Evolutionary conservation across 2,329 filamentous ascomycete genomes (phyloP).

Genomic region (Zopfia rhizophila): DNA sequence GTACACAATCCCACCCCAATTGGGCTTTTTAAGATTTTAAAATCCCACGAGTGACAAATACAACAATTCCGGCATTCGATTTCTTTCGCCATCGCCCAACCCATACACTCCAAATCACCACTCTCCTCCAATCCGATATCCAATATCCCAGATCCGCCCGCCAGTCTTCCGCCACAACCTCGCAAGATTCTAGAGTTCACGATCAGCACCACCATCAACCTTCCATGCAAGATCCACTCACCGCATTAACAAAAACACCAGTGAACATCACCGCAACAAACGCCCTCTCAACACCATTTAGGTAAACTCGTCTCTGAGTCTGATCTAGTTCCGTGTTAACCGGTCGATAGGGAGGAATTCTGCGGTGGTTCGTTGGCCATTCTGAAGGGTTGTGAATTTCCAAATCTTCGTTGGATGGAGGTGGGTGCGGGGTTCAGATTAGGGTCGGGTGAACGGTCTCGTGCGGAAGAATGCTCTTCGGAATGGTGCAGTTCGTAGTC

Average conservation of each 20-base stretch:
- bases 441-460: no score
- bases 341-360: slow-evolving; percentile 61
- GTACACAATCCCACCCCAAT: no score
- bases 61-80: no score
- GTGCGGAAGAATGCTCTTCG: slow-evolving; percentile 34
- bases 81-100: no score
- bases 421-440: slow-evolving; percentile 40
- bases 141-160: slow-evolving; percentile 61
- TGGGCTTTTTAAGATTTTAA: no score
- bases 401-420: slow-evolving; percentile 39
- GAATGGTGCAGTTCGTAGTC: slow-evolving; percentile 62
- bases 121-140: slow-evolving; percentile 66
- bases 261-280: slow-evolving; percentile 64
- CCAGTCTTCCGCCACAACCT: slow-evolving; percentile 63
- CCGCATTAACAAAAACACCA: slow-evolving; percentile 58
- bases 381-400: slow-evolving; percentile 45
- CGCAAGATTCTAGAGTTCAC: slow-evolving; percentile 46
- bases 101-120: no score
- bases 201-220: slow-evolving; percentile 11
- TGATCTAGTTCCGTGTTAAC: slow-evolving; percentile 57
- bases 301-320: slow-evolving; percentile 55
- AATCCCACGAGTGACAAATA: no score
- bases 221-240: slow-evolving; percentile 35
- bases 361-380: slow-evolving; percentile 61
- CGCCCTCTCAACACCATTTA: slow-evolving; percentile 56